Evolutionary conservation across 2,329 filamentous ascomycete species (phyloP), one percentile per base, ranked within the genome.

Genomic region (Curvularia sp.): DNA sequence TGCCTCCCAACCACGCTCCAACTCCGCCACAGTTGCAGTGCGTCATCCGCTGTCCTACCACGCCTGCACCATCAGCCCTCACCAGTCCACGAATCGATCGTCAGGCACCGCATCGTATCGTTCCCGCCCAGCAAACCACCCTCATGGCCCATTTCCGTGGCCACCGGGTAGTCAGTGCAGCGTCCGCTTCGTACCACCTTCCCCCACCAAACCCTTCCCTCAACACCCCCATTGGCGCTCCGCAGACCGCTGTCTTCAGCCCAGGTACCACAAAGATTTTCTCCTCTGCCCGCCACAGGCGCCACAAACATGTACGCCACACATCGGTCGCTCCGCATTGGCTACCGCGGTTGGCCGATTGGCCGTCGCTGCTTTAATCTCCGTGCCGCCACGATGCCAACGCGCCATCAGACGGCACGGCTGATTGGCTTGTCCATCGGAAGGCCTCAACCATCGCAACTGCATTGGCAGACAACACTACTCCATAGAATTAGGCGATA

Each of bases 41-140:
- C 30, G 55, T 58, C 55, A 55, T 55, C 44, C 47, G 48, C 50
- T 33, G 47, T 58, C 53, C 51, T 49, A 58, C 58, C 44, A 41
- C 42, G 15, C 35, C 48, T 35, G 22, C 30, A 33, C 42, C 35
- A 38, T 44, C 46, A 26, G 39, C 42, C 39, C 30, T n/a, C 50
- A 35, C 28, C 41, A 54, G n/a, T 22, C 43, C 31, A 39, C 44
- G 10, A 22, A 55, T 59, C 51, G 59, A 61, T 61, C 56, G 59
- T 53, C 59, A 61, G 59, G 59, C 41, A 61, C 59, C 22, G 42
- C 51, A 26, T 31, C 20, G 24, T 53, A 33, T 20, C 24, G 26
- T 47, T 33, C 54, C 35, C 50, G 49, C 44, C 38, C 43, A 18
- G 7, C 44, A 18, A 8, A 24, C 43, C 26, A n/a, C 20, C 46